Conservation (phyloP, 2,329 filamentous ascomycete genomes). For the Verticillium albo-atrum region DNA sequence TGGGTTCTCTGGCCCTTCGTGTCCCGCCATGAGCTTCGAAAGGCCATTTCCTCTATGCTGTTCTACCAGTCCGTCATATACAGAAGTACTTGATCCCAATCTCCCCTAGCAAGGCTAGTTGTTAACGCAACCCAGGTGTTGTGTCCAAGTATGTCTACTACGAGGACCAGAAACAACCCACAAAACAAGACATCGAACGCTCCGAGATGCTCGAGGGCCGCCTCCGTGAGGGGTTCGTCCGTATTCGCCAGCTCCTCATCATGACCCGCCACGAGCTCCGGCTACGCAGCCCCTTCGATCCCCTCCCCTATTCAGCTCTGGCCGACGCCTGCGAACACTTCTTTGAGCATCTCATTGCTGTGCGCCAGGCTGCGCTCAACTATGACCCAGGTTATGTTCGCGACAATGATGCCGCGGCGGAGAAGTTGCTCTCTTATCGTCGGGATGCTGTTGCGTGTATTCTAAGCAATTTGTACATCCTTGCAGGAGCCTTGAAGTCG, state of each 20-base stretch:
- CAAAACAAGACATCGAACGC: slow-evolving; percentile 41
- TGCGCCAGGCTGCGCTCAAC: slow-evolving; percentile 53
- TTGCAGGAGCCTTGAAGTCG: slow-evolving; percentile 50
- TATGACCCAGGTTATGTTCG: slow-evolving; percentile 50
- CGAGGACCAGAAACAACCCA: slow-evolving; percentile 47
- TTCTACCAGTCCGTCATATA: slow-evolving; percentile 56
- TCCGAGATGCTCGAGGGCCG: slow-evolving; percentile 56
- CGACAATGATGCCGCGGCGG: slow-evolving; percentile 43
- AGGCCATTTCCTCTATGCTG: slow-evolving; percentile 51
- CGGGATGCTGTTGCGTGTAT: slow-evolving; percentile 55
- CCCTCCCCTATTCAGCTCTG: slow-evolving; percentile 50
- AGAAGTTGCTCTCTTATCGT: slow-evolving; percentile 43
- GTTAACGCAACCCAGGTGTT: slow-evolving; percentile 26
- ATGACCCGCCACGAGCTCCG: slow-evolving; percentile 57
- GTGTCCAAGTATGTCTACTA: slow-evolving; percentile 57
- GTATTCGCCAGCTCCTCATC: slow-evolving; percentile 49
- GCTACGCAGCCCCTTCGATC: slow-evolving; percentile 52
- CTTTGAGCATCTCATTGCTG: slow-evolving; percentile 54
- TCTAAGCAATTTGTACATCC: slow-evolving; percentile 53
- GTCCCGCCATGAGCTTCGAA: slow-evolving; percentile 53
- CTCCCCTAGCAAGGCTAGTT: not conserved
- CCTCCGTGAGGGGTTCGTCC: slow-evolving; percentile 55
- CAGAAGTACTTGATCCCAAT: slow-evolving; percentile 30
- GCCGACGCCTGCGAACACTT: slow-evolving; percentile 53
- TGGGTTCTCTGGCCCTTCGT: slow-evolving; percentile 60